phyloP scores from a whole-genome alignment of 1,139 yeast species.

The Candida tetrigidarum region DNA sequence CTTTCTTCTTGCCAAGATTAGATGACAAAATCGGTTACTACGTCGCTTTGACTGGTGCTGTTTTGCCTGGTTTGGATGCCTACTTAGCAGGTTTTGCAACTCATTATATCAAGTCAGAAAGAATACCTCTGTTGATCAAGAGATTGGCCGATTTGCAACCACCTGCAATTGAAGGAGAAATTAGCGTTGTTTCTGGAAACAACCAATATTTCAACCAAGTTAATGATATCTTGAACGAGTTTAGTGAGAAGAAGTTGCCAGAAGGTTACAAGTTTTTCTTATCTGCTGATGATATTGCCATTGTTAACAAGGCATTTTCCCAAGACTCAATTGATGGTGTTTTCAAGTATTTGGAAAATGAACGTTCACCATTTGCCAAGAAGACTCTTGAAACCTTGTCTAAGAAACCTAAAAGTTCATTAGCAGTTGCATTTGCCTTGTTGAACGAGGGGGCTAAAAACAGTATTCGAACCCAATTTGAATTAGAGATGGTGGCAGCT shows the following conservation, averaged over 20 bases:
- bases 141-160: constrained; percentile 66
- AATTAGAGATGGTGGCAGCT: constrained; percentile 77
- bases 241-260: constrained; percentile 69
- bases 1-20: constrained; percentile 83
- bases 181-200: constrained; percentile 24
- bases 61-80: constrained; percentile 77
- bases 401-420: constrained; percentile 74
- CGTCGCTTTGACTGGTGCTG: constrained; percentile 84
- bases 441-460: constrained; percentile 64
- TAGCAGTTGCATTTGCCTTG: constrained; percentile 73
- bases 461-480: constrained; percentile 68
- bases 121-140: constrained; percentile 61
- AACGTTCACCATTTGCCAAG: constrained; percentile 71
- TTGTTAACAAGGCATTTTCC: constrained; percentile 73
- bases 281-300: constrained; percentile 55
- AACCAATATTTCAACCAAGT: constrained; percentile 57
- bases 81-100: constrained; percentile 88
- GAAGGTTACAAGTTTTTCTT: constrained; percentile 62
- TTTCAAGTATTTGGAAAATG: constrained; percentile 55
- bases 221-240: constrained; percentile 77
- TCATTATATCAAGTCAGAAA: constrained; percentile 76
- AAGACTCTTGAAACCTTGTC: constrained; percentile 58
- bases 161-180: constrained; percentile 34
- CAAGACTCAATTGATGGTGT: constrained; percentile 63
- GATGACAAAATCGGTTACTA: constrained; percentile 86